Evolutionary conservation across 257 asterid species (phyloP), one percentile per base, ranked within the genome.

Genomic region (Solanum lycopersicoides): DNA sequence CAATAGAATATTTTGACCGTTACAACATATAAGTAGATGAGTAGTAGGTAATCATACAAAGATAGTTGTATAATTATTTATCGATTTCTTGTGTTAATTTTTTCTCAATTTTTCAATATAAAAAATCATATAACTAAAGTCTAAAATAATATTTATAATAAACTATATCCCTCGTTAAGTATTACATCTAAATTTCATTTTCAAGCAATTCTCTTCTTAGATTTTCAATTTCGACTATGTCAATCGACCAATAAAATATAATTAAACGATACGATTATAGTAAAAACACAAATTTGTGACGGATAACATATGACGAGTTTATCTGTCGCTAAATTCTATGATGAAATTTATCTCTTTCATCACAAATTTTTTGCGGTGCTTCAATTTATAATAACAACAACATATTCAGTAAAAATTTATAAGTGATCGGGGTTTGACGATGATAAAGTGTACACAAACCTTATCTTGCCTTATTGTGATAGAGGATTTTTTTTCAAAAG

Each of bases 1-100:
- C 85, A 80, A 50, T 30, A 30, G 69, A 11, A 47, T 47, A 30
- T 47, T 80, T 80, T 80, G 85, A 80, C 60, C 59, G 59, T 50
- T 20, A 80, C 42, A 28, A 12, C 34, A 23, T 75, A 12, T 23
- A 35, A 35, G 50, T 35, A 73, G 4, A 16, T 71, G 79, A 71
- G 63, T 53, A 73, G 21, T 9, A 4, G 42, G 21, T 35, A 35
- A 20, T 35, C 28, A 72, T 30, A 32, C 77, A 32, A 71, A 32
- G n/a, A 8, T 71, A 63, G 6, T 14, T 15, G 3, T 69, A 69
- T 15, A 9, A 14, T 15, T 71, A 71, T 71, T 71, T 71, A 71
- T 32, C 12, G 12, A 34, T 69, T 15, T 34, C 5, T 71, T 34
- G 44, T 34, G 4, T 18, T 72, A 28, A 72, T 32, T 34, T 34